Conservation (phyloP, 768 basidiomycete species). For the Hypholoma sublateritium region DNA sequence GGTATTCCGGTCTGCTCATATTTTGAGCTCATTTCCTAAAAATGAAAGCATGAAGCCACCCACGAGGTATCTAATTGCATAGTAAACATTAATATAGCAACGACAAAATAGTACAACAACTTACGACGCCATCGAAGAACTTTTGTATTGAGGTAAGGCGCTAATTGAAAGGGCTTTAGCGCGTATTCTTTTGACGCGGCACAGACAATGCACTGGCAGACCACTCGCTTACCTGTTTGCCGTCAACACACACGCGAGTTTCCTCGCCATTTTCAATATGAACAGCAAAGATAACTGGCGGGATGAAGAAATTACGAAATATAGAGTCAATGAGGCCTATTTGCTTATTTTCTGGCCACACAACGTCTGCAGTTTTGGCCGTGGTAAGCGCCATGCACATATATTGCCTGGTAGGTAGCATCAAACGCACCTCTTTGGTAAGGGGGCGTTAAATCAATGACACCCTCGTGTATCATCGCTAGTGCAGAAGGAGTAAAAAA, state of each 20-base stretch:
- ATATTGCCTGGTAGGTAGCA: too few species aligned
- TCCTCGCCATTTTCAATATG: slow-evolving; percentile 54
- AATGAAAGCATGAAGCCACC: slow-evolving; percentile 13
- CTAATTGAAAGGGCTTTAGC: slow-evolving; percentile 27
- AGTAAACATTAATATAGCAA: slow-evolving; percentile 7
- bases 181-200: neutral
- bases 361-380: slow-evolving; percentile 52
- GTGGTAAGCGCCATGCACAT: neutral
- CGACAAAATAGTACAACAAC: slow-evolving; percentile 22
- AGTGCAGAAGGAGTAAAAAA: neutral
- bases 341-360: slow-evolving; percentile 74
- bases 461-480: slow-evolving; percentile 69
- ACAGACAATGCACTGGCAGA: neutral
- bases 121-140: slow-evolving; percentile 72
- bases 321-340: slow-evolving; percentile 74
- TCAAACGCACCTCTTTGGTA: slow-evolving; percentile 65
- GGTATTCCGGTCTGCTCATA: slow-evolving; percentile 49
- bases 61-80: slow-evolving; percentile 51
- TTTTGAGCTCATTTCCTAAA: neutral
- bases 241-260: slow-evolving; percentile 70
- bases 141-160: slow-evolving; percentile 77
- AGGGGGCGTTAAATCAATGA: slow-evolving; percentile 66
- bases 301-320: slow-evolving; percentile 76
- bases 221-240: slow-evolving; percentile 66
- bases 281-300: slow-evolving; percentile 76